Percentiles rank a stretch among this genome's conserved stretches.
Evolutionary conservation across 2,329 filamentous ascomycete genomes (phyloP).

Genomic region (Paracorniculantispora psalliotae): DNA sequence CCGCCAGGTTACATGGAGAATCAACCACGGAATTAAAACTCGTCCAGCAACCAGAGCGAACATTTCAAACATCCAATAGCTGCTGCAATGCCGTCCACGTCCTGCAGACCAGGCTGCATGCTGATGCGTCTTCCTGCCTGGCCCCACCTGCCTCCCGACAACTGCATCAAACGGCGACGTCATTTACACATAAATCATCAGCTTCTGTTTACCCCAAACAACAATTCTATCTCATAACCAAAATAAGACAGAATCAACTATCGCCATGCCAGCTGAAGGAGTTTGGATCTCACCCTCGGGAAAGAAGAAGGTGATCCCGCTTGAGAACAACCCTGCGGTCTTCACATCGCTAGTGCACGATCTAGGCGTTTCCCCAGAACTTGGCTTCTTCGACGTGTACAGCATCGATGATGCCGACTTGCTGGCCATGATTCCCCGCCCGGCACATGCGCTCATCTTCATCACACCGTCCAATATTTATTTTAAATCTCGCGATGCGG

Average conservation of each 20-base stretch:
- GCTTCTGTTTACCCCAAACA: not conserved
- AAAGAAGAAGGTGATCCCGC: conserved; percentile 34
- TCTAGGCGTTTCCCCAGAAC: conserved; percentile 61
- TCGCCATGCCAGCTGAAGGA: conserved; percentile 26
- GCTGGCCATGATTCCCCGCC: conserved; percentile 67
- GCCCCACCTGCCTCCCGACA: not conserved
- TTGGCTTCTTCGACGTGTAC: conserved; percentile 79
- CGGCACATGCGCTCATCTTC: conserved; percentile 70
- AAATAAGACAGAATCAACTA: not conserved
- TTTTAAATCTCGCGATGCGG: conserved; percentile 35
- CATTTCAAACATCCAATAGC: no score
- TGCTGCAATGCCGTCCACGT: no score
- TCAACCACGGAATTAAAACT: no score
- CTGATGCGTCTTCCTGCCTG: conserved; percentile 7
- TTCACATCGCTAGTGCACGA: conserved; percentile 68
- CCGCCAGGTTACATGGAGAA: no score
- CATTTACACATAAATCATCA: not conserved
- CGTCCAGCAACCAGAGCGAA: no score
- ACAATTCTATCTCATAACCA: not conserved
- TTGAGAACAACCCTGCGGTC: conserved; percentile 66
- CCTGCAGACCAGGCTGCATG: not conserved
- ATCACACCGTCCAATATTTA: conserved; percentile 62
- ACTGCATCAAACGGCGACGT: not conserved
- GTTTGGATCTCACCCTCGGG: conserved; percentile 26
- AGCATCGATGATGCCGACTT: conserved; percentile 72